These are phyloP conservation scores for Murraya koenigii DNA, from an alignment of 345 rosid genomes.

Conservation along the genomic window DNA sequence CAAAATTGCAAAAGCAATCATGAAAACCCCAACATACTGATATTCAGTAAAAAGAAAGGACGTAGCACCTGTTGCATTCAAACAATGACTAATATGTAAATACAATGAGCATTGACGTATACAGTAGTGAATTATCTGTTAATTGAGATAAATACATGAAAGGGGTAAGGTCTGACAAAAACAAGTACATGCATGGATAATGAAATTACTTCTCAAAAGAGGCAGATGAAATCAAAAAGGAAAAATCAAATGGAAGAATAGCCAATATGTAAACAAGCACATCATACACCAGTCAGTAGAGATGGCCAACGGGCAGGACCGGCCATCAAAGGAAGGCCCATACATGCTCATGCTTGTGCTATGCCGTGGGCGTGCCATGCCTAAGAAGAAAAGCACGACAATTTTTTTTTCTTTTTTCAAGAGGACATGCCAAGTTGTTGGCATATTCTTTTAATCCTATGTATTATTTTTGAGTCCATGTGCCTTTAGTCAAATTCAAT, in stretches of 20 bases:
- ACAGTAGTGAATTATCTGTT: not conserved
- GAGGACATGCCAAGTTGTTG: no score
- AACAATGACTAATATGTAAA: not conserved
- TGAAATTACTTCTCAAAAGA: not conserved
- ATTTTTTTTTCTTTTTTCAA: no score
- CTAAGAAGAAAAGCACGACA: no score
- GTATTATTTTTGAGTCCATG: no score
- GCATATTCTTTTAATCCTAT: no score
- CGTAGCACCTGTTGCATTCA: constrained; percentile 32
- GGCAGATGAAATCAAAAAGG: not conserved
- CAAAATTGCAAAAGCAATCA: constrained; percentile 41
- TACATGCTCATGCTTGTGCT: no score
- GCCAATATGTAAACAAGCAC: not conserved
- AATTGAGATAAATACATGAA: not conserved
- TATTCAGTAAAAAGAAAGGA: constrained; percentile 50
- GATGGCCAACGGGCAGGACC: no score
- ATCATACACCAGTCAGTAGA: not conserved
- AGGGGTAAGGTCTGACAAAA: not conserved
- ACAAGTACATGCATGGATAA: not conserved
- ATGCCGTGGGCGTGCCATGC: no score
- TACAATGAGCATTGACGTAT: not conserved
- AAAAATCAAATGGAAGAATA: no score
- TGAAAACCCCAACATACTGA: constrained; percentile 47
- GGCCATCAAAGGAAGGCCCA: no score
- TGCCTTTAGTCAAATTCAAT: no score